Evolutionary conservation across 257 asterid genomes (phyloP).

Genomic region (Sherardia arvensis): DNA sequence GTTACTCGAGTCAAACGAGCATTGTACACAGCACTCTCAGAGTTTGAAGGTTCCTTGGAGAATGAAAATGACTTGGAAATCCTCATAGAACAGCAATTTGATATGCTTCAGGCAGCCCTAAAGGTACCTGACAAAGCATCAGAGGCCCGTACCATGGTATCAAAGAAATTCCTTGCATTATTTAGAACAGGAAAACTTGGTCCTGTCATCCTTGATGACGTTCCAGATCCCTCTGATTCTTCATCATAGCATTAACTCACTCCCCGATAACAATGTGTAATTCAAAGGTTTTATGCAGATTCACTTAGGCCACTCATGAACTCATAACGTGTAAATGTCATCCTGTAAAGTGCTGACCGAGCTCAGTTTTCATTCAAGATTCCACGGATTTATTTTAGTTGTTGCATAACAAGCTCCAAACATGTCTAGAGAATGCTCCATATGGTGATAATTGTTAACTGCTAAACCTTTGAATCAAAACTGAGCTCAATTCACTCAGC

Average conservation of each 20-base stretch:
- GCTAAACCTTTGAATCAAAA: too few species aligned
- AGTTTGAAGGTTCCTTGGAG: conserved; percentile 61
- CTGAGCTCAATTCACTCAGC: too few species aligned
- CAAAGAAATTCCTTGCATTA: conserved; percentile 65
- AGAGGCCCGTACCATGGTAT: conserved; percentile 60
- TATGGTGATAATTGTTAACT: too few species aligned
- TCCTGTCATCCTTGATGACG: conserved; percentile 75
- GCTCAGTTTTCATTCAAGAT: too few species aligned
- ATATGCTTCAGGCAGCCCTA: conserved; percentile 52
- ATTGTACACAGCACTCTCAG: conserved; percentile 37
- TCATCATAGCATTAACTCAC: neutral
- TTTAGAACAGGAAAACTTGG: conserved; percentile 84
- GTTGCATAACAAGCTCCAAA: too few species aligned
- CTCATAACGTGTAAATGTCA: neutral
- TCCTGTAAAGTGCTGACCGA: neutral
- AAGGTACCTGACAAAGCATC: conserved; percentile 64
- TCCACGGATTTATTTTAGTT: too few species aligned
- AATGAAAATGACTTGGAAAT: conserved; percentile 63
- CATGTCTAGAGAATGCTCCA: too few species aligned
- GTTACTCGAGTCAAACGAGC: conserved; percentile 57
- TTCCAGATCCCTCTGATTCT: conserved; percentile 34
- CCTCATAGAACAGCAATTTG: conserved; percentile 74
- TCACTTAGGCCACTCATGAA: neutral
- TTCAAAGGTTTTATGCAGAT: neutral
- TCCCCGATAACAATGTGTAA: neutral